phyloP scores from a whole-genome alignment of 495 filamentous ascomycete species.

The Neurospora cerealis region DNA sequence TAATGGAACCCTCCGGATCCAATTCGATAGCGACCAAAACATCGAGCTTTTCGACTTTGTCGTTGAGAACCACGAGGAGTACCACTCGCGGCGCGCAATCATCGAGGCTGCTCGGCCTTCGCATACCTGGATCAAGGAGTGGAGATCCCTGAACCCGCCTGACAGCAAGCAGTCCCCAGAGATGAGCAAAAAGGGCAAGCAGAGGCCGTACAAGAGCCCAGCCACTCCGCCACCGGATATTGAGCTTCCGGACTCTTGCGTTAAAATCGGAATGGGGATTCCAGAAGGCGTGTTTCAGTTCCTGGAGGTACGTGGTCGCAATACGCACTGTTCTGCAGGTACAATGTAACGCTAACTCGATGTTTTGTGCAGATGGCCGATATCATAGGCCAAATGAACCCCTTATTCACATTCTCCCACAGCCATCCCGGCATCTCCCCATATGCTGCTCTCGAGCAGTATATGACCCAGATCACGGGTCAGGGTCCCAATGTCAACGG shows the following conservation, averaged over 20 bases:
- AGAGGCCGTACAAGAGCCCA: conserved; percentile 37
- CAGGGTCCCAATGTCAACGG: conserved; percentile 29
- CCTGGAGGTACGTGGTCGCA: conserved; percentile 47
- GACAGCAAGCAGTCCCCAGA: conserved; percentile 65
- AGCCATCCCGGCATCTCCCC: conserved; percentile 47
- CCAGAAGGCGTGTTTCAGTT: conserved; percentile 53
- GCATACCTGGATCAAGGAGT: conserved; percentile 47
- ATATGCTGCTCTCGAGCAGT: conserved; percentile 51
- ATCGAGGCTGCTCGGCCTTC: conserved; percentile 43
- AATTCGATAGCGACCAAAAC: conserved; percentile 59
- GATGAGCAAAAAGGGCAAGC: conserved; percentile 59
- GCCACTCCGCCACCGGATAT: conserved; percentile 43
- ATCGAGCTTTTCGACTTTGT: conserved; percentile 62
- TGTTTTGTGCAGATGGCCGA: conserved; percentile 48
- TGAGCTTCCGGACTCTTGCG: conserved; percentile 52
- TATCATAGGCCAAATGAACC: conserved; percentile 64
- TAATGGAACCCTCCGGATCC: conserved; percentile 49
- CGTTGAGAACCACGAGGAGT: conserved; percentile 57
- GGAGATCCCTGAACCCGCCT: conserved; percentile 38
- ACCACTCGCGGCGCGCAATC: conserved; percentile 47
- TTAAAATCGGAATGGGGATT: conserved; percentile 51
- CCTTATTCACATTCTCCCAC: conserved; percentile 53
- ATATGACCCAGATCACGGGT: conserved; percentile 36
- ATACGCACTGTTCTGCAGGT: not conserved
- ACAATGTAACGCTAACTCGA: not conserved